A percentile compares a stretch with the other conserved stretches of the same genome.
Evolutionary conservation across 140 eudicot genomes (phyloP).

Genomic region (Cichorium intybus): DNA sequence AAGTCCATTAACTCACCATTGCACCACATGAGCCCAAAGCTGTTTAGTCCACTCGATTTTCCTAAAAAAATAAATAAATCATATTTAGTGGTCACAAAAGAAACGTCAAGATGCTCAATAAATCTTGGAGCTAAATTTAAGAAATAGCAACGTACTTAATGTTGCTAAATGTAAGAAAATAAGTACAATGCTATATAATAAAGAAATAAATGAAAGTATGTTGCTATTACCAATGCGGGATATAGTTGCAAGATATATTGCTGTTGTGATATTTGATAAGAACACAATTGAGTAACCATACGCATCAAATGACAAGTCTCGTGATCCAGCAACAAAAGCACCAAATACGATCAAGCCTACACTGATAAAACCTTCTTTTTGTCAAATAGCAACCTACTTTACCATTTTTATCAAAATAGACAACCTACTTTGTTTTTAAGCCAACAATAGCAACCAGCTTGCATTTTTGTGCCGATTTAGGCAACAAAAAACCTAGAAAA

Average conservation of each 20-base stretch:
- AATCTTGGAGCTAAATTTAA: no score
- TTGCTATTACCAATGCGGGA: conserved; percentile 82
- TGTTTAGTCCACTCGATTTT: conserved; percentile 90
- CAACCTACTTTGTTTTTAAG: no score
- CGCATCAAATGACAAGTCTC: conserved; percentile 87
- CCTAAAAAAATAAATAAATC: conserved; percentile 40
- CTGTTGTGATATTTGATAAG: conserved; percentile 81
- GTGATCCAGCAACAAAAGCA: conserved; percentile 95
- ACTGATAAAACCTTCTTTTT: conserved; percentile 63
- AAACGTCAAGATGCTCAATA: conserved; percentile 10
- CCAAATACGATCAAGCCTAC: conserved; percentile 89
- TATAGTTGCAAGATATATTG: conserved; percentile 92
- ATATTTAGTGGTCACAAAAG: conserved; percentile 16
- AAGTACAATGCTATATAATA: not conserved
- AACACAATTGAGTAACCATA: conserved; percentile 85
- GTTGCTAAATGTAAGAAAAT: no score
- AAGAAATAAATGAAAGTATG: no score
- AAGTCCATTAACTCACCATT: conserved; percentile 50
- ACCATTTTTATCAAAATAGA: no score
- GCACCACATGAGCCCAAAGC: conserved; percentile 99
- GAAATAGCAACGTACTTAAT: no score
- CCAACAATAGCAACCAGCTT: no score
- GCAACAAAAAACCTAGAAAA: no score
- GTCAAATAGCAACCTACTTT: no score
- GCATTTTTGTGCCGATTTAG: no score